Percentiles rank a stretch among this genome's conserved stretches.
Conservation (phyloP, 208 protist species). For the Acanthamoeba royreba region DNA sequence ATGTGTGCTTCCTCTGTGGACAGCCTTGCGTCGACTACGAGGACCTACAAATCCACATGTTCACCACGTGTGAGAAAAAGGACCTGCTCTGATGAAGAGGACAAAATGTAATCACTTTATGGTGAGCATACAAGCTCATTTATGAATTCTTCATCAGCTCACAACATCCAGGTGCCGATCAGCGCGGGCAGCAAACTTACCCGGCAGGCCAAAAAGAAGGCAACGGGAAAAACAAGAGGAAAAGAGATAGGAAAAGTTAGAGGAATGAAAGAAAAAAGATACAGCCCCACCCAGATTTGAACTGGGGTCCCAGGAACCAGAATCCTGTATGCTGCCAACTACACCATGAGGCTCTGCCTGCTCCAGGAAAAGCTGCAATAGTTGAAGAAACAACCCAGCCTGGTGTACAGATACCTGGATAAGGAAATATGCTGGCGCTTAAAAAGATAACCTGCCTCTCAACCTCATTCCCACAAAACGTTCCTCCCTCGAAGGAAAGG, state of each 20-base stretch:
- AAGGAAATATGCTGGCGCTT: background rate
- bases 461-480: too few species aligned
- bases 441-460: too few species aligned
- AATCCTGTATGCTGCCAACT: background rate
- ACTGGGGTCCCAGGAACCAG: background rate
- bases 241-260: background rate
- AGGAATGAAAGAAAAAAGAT: background rate
- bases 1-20: background rate
- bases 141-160: too few species aligned
- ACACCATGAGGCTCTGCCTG: background rate
- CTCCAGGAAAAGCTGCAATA: background rate
- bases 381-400: background rate
- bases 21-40: background rate
- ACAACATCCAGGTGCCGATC: too few species aligned
- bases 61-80: background rate
- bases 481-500: too few species aligned
- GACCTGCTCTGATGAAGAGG: background rate
- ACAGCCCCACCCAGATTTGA: background rate
- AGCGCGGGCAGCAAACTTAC: too few species aligned
- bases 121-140: too few species aligned
- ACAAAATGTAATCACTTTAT: too few species aligned
- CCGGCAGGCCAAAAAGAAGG: too few species aligned
- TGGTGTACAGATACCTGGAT: too few species aligned
- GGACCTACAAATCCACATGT: constrained; percentile 35
- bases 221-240: background rate